Evolutionary conservation across 371 early-diverging fungal species (phyloP), one percentile per base, ranked within the genome.

Genomic region (Lichtheimia corymbifera): DNA sequence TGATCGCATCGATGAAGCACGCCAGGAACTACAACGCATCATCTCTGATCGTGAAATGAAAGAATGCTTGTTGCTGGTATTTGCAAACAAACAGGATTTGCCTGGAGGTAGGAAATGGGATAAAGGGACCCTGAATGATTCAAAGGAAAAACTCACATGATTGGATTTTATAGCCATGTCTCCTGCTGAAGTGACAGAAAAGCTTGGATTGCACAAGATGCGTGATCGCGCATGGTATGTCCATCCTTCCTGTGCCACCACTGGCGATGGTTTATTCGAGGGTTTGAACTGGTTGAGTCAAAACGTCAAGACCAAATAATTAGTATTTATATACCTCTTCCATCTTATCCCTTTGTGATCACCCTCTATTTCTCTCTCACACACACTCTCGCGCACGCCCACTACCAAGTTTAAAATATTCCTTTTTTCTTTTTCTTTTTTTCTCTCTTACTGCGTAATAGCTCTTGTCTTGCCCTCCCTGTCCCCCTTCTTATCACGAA

Each of bases 11-110:
- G 88, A 88, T 58, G 94, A 93, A 72, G 94, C 94, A 9, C 81
- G 86, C 54, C 86, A 88, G 66, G 94, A 93, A 75, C 73, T 93
- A 35, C 90, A 90, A 66, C 86, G 90, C 18, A 92, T 93, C 63
- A 76, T 93, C 54, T 83, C 84, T 40, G 93, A 93, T 67, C 80
- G 90, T 55, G 94, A 93, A 81, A 89, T 94, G 91, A 84, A 84
- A 63, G 93, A 93, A 59, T 87, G 87, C 62, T 66, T 93, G 52
- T 67, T 93, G 63, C 79, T 92, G 40, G 90, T 94, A 5, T 92
- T 93, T 79, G 93, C 94, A 45, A 92, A 93, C 75, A 93, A 94
- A 72, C 93, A 93, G 74, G 94, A 94, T 81, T 71, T 94, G 50
- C 91, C 89, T 13, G 80, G 81, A 56, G 88, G 86, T 85, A 77